Base-by-base conservation (phyloP, 306 rosid genomes). In the Pterocarpus santalinus region DNA sequence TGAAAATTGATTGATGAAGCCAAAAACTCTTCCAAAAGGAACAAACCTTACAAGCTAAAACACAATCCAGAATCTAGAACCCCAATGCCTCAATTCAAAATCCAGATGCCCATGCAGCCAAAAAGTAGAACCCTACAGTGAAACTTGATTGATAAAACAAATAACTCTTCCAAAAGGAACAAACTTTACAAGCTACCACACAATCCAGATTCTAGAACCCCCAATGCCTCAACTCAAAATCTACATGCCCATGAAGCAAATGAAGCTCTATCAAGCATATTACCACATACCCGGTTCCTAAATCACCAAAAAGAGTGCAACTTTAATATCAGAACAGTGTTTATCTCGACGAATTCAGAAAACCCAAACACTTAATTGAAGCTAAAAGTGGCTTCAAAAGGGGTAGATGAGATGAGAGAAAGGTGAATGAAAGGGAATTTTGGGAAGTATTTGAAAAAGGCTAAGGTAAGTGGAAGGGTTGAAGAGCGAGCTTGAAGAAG, bases 271-370 rank as follows among this genome's bases (percentile, higher is more conserved):
- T 22, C 64, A 80, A 57, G 72, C 1, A 77, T 62, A 79, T 86
- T 86, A 88, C 94, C 97, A 90, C 77, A 33, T 56, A 87, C 84
- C 83, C 84, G 82, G 87, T 67, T 89, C 86, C 87, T 77, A 85
- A 80, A 84, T 87, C 88, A 85, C 72, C 73, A 22, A 55, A 55
- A n/a, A 55, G 61, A 16, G 28, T 55, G 61, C 61, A 55, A 55
- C 61, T 55, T 55, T 55, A 28, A 16, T 34, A 17, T 14, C 28
- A 56, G 46, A 78, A 61, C 16, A 69, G 39, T 17, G 47, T 43
- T 89, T 76, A 85, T 85, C 3, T 89, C 89, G 94, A 90, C 90
- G 71, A 92, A 90, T 92, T 92, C 43, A 81, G 86, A 56, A 81
- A 80, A 43, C 51, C 86, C 80, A 80, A 55, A 16, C 17, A 68